Conservation (phyloP, 1,284 basidiomycete genomes). For the Malassezia obtusa region DNA sequence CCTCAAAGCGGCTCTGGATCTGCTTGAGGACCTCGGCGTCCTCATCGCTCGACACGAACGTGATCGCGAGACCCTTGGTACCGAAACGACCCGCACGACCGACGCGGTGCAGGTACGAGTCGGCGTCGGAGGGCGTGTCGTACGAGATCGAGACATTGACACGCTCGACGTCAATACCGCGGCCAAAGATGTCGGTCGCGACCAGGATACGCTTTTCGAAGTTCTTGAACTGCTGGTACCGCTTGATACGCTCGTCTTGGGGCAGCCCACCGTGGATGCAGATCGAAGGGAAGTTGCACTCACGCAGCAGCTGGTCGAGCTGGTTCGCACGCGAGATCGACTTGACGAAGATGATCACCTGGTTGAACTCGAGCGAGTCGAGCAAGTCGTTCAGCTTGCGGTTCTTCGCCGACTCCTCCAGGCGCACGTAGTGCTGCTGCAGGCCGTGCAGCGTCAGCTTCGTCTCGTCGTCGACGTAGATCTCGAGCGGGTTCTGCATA, state of each 20-base stretch:
- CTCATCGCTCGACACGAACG: constrained; percentile 80
- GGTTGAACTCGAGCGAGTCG: constrained; percentile 96
- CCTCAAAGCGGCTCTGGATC: constrained; percentile 84
- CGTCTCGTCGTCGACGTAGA: constrained; percentile 98
- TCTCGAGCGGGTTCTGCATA: constrained; percentile 98
- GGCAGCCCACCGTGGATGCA: constrained; percentile 87
- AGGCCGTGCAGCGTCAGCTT: constrained; percentile 96
- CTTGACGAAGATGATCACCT: constrained; percentile 99
- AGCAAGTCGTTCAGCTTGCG: constrained; percentile 93
- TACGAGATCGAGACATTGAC: constrained; percentile 48
- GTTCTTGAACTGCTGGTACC: constrained; percentile 98
- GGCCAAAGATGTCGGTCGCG: constrained; percentile 47
- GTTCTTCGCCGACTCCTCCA: constrained; percentile 87
- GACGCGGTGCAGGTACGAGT: constrained; percentile 96
- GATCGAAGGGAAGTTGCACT: constrained; percentile 97
- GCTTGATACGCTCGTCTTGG: constrained; percentile 90
- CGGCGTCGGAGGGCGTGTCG: constrained; percentile 90
- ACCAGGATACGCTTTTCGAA: constrained; percentile 82
- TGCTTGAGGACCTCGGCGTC: constrained; percentile 87
- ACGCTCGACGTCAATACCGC: constrained; percentile 48
- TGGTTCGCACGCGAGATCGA: constrained; percentile 93
- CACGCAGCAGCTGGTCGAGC: constrained; percentile 86
- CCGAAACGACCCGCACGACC: constrained; percentile 98
- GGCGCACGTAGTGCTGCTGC: constrained; percentile 85
- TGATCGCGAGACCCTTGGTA: constrained; percentile 98